phyloP scores from a whole-genome alignment of 192 early-diverging fungal species.

The Gryganskiella cystojenkinii region DNA sequence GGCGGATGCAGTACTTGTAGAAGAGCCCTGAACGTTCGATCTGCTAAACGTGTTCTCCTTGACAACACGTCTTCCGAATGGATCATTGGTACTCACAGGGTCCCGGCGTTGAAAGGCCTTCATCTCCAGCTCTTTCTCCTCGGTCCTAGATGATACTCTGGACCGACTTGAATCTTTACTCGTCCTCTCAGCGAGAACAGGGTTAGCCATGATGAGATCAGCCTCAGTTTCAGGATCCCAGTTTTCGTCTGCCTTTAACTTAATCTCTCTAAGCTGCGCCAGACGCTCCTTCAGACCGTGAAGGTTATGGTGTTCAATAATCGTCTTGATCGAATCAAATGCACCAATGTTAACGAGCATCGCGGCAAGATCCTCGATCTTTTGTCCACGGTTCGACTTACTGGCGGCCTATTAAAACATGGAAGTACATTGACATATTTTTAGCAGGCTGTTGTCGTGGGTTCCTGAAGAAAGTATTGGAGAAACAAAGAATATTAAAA shows the following conservation, averaged over 20 bases:
- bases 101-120: slow-evolving; percentile 22
- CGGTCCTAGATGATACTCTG: slow-evolving; percentile 12
- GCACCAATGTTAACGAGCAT: slow-evolving; percentile 71
- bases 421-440: slow-evolving; percentile 1
- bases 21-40: neutral
- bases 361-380: slow-evolving; percentile 81
- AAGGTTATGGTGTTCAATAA: slow-evolving; percentile 76
- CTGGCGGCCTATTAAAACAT: slow-evolving; percentile 68
- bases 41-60: slow-evolving; percentile 13
- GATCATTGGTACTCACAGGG: slow-evolving; percentile 29
- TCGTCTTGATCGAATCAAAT: slow-evolving; percentile 86
- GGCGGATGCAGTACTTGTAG: neutral
- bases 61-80: slow-evolving; percentile 42
- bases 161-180: slow-evolving; percentile 4
- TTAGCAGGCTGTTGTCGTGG: too few species aligned
- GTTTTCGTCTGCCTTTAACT: slow-evolving; percentile 27
- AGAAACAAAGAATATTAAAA: too few species aligned
- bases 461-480: too few species aligned
- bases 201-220: slow-evolving; percentile 36
- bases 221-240: slow-evolving; percentile 25
- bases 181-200: slow-evolving; percentile 7
- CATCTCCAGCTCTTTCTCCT: slow-evolving; percentile 31
- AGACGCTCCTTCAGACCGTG: slow-evolving; percentile 84
- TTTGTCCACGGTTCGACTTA: slow-evolving; percentile 77
- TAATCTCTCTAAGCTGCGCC: slow-evolving; percentile 44